A percentile compares a stretch with the other conserved stretches of the same genome.
phyloP scores from a whole-genome alignment of 2,329 filamentous ascomycete genomes.

The Xenoacremonium recifei region DNA sequence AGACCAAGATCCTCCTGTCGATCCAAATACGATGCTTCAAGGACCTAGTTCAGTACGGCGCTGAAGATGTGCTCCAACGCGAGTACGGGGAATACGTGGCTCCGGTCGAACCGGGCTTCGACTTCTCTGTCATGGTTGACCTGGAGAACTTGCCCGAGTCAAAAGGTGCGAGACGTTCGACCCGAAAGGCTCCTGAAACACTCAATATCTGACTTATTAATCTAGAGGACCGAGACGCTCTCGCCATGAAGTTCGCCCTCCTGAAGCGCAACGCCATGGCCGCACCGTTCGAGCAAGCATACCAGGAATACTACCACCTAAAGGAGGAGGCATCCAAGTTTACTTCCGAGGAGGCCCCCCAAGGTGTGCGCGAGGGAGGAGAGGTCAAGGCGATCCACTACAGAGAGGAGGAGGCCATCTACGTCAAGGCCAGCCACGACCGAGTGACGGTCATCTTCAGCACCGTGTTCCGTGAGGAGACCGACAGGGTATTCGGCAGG shows the following conservation, averaged over 20 bases:
- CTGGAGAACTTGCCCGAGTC: conserved; percentile 81
- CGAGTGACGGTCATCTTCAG: conserved; percentile 99
- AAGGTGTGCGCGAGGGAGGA: conserved; percentile 84
- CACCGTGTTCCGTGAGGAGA: conserved; percentile 96
- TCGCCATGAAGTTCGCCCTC: conserved; percentile 83
- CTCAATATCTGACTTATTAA: conserved; percentile 15
- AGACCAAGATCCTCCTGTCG: conserved; percentile 92
- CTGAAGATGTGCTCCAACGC: conserved; percentile 83
- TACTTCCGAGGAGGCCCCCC: conserved; percentile 89
- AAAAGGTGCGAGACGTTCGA: conserved; percentile 53
- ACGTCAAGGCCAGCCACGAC: conserved; percentile 96
- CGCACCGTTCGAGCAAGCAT: conserved; percentile 95
- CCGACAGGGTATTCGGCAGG: conserved; percentile 94
- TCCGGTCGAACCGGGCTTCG: conserved; percentile 82
- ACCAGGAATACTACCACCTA: conserved; percentile 84
- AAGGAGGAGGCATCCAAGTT: conserved; percentile 89
- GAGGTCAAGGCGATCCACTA: conserved; percentile 97
- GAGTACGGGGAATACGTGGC: conserved; percentile 95
- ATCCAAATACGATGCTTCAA: conserved; percentile 93
- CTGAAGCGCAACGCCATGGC: conserved; percentile 99
- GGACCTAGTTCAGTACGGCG: conserved; percentile 90
- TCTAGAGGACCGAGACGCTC: conserved; percentile 79
- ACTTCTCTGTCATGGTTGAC: conserved; percentile 92
- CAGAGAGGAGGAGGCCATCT: conserved; percentile 97
- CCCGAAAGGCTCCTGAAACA: background rate